phyloP scores from a whole-genome alignment of 2,329 filamentous ascomycete species.

The Cordyceps fumosorosea region DNA sequence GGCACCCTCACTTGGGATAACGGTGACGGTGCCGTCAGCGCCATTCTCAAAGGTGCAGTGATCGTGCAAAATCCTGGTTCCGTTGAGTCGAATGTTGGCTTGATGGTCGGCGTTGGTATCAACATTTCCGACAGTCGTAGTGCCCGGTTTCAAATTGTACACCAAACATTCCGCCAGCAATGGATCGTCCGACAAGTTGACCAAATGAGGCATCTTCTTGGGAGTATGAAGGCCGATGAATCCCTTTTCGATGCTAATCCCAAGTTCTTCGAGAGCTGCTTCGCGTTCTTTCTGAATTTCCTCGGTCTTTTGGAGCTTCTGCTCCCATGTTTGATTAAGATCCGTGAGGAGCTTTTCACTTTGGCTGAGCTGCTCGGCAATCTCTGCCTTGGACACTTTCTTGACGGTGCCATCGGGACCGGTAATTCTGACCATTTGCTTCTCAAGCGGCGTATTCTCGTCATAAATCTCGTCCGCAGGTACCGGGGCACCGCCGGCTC shows the following conservation, averaged over 20 bases:
- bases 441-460: constrained; percentile 83
- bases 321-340: constrained; percentile 97
- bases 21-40: constrained; percentile 82
- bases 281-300: constrained; percentile 97
- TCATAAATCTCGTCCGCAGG: constrained; percentile 79
- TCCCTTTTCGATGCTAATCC: constrained; percentile 98
- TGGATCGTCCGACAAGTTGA: constrained; percentile 93
- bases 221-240: constrained; percentile 92
- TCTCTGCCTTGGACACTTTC: constrained; percentile 96
- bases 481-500: constrained; percentile 41
- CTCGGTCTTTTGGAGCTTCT: constrained; percentile 91
- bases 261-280: constrained; percentile 87
- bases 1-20: constrained; percentile 83
- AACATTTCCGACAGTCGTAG: constrained; percentile 89
- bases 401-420: constrained; percentile 78
- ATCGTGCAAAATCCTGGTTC: constrained; percentile 83
- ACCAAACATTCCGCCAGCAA: constrained; percentile 92
- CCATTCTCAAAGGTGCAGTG: constrained; percentile 91
- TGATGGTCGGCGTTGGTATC: constrained; percentile 69
- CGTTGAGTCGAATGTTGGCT: constrained; percentile 88
- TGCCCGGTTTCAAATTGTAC: constrained; percentile 95
- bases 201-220: constrained; percentile 98
- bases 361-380: constrained; percentile 90
- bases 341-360: constrained; percentile 95
- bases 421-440: constrained; percentile 95